Evolutionary conservation across 106 monocot genomes (phyloP).

Genomic region (Platanthera guangdongensis): DNA sequence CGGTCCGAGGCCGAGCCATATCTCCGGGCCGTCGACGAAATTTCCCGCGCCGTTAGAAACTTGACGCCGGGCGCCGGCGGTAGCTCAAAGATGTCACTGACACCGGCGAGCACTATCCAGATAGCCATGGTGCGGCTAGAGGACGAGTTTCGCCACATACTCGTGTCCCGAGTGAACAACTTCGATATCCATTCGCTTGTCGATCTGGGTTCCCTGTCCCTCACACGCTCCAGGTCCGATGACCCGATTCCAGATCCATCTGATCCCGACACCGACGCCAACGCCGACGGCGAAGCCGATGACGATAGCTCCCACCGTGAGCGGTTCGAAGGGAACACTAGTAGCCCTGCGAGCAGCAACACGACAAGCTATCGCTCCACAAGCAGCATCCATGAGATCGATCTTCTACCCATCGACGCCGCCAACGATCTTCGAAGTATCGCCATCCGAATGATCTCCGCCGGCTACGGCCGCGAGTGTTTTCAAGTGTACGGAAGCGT

Average conservation of each 20-base stretch:
- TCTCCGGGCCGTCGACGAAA: conserved; percentile 50
- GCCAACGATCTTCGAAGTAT: conserved; percentile 53
- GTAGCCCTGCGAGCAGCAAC: conserved; percentile 5
- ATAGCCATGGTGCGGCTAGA: conserved; percentile 85
- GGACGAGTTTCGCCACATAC: conserved; percentile 90
- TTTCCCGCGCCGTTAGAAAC: conserved; percentile 27
- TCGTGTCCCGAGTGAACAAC: conserved; percentile 40
- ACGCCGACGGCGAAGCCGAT: background rate
- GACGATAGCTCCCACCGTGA: conserved; percentile 2
- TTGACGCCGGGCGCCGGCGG: background rate
- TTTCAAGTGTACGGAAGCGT: conserved; percentile 61
- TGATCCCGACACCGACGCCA: background rate
- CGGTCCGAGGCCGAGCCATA: conserved; percentile 27
- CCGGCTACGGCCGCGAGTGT: conserved; percentile 62
- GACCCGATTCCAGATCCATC: conserved; percentile 3
- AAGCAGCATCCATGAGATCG: conserved; percentile 62
- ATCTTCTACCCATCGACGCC: conserved; percentile 58
- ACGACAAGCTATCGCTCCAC: conserved; percentile 29
- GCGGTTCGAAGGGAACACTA: background rate
- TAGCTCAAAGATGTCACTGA: conserved; percentile 16
- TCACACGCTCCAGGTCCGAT: conserved; percentile 6
- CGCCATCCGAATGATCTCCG: conserved; percentile 62
- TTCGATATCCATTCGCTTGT: conserved; percentile 56
- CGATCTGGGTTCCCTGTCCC: conserved; percentile 47
- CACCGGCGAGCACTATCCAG: conserved; percentile 30